These are phyloP conservation scores for Camelina laxa DNA, from an alignment of 345 rosid species.

Conservation along the genomic window DNA sequence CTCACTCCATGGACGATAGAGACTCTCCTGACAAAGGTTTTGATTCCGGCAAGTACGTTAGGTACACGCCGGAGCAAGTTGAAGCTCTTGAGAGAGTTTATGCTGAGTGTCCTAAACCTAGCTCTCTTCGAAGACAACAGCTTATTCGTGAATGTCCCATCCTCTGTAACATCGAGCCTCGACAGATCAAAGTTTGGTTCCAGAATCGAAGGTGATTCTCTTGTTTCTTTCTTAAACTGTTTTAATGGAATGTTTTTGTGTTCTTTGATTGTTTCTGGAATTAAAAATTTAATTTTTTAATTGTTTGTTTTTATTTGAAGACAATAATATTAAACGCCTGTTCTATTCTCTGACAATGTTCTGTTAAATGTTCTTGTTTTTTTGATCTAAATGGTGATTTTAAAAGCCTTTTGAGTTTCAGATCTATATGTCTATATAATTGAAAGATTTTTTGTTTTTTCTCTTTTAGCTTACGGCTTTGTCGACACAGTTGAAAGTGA, in stretches of 20 bases:
- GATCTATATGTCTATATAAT: conserved; percentile 28
- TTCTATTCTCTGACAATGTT: conserved; percentile 38
- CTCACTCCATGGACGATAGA: conserved; percentile 49
- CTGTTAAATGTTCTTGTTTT: conserved; percentile 7
- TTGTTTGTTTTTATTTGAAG: conserved; percentile 31
- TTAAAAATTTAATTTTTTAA: not conserved
- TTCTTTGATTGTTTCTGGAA: not conserved
- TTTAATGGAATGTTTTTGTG: conserved; percentile 1
- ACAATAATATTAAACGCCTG: conserved; percentile 4
- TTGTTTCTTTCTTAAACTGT: not conserved
- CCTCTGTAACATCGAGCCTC: conserved; percentile 47
- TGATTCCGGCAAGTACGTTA: conserved; percentile 47
- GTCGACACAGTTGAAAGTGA: conserved; percentile 26
- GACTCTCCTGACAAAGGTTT: conserved; percentile 46
- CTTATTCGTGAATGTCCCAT: conserved; percentile 46
- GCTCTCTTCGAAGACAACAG: conserved; percentile 48
- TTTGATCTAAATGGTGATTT: conserved; percentile 19
- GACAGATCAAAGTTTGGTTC: conserved; percentile 53
- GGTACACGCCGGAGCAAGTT: conserved; percentile 49
- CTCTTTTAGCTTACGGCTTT: conserved; percentile 13
- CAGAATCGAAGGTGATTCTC: conserved; percentile 46
- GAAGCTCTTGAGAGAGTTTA: conserved; percentile 51
- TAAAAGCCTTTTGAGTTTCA: conserved; percentile 38
- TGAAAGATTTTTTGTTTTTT: not conserved
- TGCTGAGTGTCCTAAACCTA: conserved; percentile 50